These are phyloP conservation scores for Colletotrichum lini DNA, from an alignment of 2,329 filamentous ascomycete species.

Conservation along the genomic window DNA sequence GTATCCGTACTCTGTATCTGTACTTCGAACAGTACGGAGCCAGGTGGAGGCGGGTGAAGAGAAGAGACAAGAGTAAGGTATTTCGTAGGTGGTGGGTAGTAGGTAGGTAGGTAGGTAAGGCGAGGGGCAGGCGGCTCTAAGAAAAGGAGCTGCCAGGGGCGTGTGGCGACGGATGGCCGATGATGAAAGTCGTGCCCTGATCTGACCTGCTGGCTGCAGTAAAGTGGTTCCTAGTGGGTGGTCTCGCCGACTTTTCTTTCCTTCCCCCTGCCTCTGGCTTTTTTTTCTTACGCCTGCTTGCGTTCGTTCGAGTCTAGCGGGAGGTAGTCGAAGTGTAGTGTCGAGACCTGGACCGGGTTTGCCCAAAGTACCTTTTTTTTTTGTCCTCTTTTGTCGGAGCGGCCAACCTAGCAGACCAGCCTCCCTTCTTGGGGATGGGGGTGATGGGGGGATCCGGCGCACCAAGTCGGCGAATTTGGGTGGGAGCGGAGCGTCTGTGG, in stretches of 20 bases:
- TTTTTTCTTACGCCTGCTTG: conserved; percentile 38
- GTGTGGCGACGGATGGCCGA: conserved; percentile 44
- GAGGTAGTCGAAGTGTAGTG: conserved; percentile 33
- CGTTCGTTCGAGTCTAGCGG: conserved; percentile 39
- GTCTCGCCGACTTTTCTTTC: conserved; percentile 35
- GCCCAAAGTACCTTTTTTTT: conserved; percentile 4
- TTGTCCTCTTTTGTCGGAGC: conserved; percentile 4
- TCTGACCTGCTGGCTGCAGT: conserved; percentile 41
- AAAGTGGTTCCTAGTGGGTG: conserved; percentile 27
- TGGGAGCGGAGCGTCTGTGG: conserved; percentile 41
- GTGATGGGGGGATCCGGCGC: conserved; percentile 37
- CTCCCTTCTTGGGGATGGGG: conserved; percentile 21
- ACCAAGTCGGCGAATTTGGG: conserved; percentile 40
- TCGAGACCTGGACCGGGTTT: conserved; percentile 38
- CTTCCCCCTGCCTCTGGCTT: conserved; percentile 41
- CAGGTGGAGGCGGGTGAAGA: conserved; percentile 35
- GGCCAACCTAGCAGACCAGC: conserved; percentile 35
- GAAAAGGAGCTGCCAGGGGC: conserved; percentile 41
- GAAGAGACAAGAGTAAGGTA: conserved; percentile 28
- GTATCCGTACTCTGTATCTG: conserved; percentile 6
- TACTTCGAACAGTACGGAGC: conserved; percentile 3
- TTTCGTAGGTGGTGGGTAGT: not conserved
- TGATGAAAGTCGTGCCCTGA: conserved; percentile 43
- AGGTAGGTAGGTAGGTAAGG: conserved; percentile 33
- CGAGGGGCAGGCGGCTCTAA: conserved; percentile 42